Evolutionary conservation across 2,329 filamentous ascomycete genomes (phyloP).

Genomic region (Neofusicoccum umdonicola): DNA sequence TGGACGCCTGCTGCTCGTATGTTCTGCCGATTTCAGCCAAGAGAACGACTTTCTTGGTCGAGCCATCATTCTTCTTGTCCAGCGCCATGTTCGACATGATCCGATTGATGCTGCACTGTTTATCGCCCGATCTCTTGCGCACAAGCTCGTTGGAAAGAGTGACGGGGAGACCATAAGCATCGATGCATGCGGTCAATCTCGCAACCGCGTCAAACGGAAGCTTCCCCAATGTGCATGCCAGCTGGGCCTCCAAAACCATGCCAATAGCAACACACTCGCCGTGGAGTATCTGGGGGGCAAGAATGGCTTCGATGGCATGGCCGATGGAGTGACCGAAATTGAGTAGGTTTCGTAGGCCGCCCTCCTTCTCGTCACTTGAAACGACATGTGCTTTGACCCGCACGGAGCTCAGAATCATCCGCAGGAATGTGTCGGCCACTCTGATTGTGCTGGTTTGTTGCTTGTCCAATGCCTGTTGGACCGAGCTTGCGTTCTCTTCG

Average conservation of each 20-base stretch:
- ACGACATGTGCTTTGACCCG: slow-evolving; percentile 92
- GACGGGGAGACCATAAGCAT: slow-evolving; percentile 88
- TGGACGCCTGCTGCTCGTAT: slow-evolving; percentile 80
- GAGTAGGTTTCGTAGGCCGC: slow-evolving; percentile 86
- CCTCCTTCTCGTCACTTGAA: slow-evolving; percentile 90
- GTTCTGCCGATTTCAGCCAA: slow-evolving; percentile 87
- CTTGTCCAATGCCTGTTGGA: slow-evolving; percentile 69
- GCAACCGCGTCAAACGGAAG: slow-evolving; percentile 84
- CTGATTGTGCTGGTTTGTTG: slow-evolving; percentile 59
- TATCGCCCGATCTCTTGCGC: slow-evolving; percentile 77
- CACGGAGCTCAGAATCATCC: slow-evolving; percentile 83
- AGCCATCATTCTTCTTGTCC: slow-evolving; percentile 97
- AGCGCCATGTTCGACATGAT: slow-evolving; percentile 92
- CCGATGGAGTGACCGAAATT: slow-evolving; percentile 99
- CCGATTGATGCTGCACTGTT: slow-evolving; percentile 80
- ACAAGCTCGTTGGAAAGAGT: slow-evolving; percentile 82
- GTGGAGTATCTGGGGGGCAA: slow-evolving; percentile 92
- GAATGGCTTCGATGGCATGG: slow-evolving; percentile 91
- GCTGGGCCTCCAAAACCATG: slow-evolving; percentile 96
- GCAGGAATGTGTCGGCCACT: slow-evolving; percentile 56
- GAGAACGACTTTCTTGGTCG: slow-evolving; percentile 93
- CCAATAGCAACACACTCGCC: slow-evolving; percentile 95
- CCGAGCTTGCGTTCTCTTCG: slow-evolving; percentile 74
- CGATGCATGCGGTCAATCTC: slow-evolving; percentile 85
- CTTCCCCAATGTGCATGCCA: slow-evolving; percentile 84